Percentiles rank a stretch among this genome's conserved stretches.
Conservation (phyloP, 2,329 filamentous ascomycete genomes). For the Amauroascus verrucosus region DNA sequence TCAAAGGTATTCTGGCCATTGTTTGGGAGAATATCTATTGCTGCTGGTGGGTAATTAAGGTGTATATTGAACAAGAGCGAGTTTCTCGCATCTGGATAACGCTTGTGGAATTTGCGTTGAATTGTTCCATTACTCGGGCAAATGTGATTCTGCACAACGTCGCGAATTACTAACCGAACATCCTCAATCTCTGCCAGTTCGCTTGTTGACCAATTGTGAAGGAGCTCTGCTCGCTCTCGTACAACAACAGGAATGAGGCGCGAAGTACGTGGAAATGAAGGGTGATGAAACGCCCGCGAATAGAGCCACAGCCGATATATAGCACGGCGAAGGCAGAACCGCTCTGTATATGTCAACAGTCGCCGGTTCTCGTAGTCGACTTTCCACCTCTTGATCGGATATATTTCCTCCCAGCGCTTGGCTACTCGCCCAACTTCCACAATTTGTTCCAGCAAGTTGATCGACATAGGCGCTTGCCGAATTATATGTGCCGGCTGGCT, state of each 20-base stretch:
- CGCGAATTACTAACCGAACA: slow-evolving; percentile 45
- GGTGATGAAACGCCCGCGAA: slow-evolving; percentile 47
- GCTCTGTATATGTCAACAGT: slow-evolving; percentile 42
- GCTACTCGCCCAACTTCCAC: slow-evolving; percentile 46
- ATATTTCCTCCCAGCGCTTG: slow-evolving; percentile 50
- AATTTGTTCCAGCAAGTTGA: slow-evolving; percentile 47
- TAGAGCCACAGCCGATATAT: slow-evolving; percentile 54
- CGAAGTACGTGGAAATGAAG: slow-evolving; percentile 41
- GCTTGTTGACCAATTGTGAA: slow-evolving; percentile 48
- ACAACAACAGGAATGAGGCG: slow-evolving; percentile 40
- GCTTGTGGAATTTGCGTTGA: slow-evolving; percentile 48
- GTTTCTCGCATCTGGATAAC: slow-evolving; percentile 42
- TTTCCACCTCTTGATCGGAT: slow-evolving; percentile 55
- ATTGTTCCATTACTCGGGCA: slow-evolving; percentile 54
- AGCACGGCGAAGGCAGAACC: slow-evolving; percentile 45
- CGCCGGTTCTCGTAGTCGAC: slow-evolving; percentile 46
- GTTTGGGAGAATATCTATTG: slow-evolving; percentile 21
- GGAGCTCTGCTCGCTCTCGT: slow-evolving; percentile 44
- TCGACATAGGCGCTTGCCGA: slow-evolving; percentile 44
- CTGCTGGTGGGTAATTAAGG: slow-evolving; percentile 38
- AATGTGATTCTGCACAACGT: slow-evolving; percentile 48
- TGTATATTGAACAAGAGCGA: slow-evolving; percentile 45
- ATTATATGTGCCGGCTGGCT: slow-evolving; percentile 48
- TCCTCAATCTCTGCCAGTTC: slow-evolving; percentile 53
- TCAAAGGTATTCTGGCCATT: slow-evolving; percentile 6